A percentile compares a stretch with the other conserved stretches of the same genome.
Evolutionary conservation across 1,139 yeast genomes (phyloP).

Genomic region (Yamadazyma sp.): DNA sequence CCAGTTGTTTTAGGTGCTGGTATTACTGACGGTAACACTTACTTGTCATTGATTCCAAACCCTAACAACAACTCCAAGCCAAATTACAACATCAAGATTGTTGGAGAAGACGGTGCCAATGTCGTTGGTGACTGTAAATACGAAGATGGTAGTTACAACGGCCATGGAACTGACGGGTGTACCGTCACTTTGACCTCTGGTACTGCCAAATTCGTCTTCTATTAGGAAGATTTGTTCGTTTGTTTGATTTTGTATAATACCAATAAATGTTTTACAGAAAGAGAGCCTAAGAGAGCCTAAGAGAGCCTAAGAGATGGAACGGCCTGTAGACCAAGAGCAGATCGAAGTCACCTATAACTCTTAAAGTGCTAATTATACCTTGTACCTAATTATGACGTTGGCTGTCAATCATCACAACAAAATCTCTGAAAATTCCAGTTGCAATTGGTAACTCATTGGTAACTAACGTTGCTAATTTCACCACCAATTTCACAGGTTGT

Average conservation of each 20-base stretch:
- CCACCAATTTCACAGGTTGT: no score
- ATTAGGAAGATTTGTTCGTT: constrained; percentile 16
- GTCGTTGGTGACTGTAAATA: constrained; percentile 80
- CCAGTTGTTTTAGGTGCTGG: constrained; percentile 97
- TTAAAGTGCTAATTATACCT: no score
- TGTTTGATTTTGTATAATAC: constrained; percentile 11
- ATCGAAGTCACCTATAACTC: no score
- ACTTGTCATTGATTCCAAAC: constrained; percentile 91
- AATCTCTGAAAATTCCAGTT: no score
- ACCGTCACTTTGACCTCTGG: constrained; percentile 88
- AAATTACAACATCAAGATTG: constrained; percentile 86
- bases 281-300: no score
- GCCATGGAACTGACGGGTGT: constrained; percentile 78
- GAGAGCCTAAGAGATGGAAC: no score
- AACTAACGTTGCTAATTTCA: no score
- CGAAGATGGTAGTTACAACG: constrained; percentile 74
- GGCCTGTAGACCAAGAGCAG: no score
- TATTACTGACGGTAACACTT: constrained; percentile 71
- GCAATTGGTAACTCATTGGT: no score
- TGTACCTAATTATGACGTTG: no score
- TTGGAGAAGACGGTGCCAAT: constrained; percentile 59
- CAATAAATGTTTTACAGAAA: constrained; percentile 11
- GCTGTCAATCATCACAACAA: no score
- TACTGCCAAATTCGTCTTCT: constrained; percentile 71
- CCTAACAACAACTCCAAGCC: constrained; percentile 80